Base-by-base conservation (phyloP, 2,329 filamentous ascomycete species). In the Rachicladosporium sp. region DNA sequence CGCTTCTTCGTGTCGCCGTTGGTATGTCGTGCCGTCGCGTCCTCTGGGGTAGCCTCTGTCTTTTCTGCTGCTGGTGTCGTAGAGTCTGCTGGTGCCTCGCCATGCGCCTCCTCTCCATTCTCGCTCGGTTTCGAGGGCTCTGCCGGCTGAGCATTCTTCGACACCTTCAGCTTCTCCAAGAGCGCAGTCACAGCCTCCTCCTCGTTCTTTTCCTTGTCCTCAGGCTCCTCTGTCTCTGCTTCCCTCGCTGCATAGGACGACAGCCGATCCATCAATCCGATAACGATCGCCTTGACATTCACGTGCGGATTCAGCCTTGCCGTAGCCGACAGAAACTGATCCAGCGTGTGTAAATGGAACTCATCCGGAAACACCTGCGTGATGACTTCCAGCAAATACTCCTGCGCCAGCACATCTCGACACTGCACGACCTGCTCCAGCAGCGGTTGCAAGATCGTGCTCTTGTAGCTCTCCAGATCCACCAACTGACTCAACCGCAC, bases 351-450 rank as follows among this genome's bases (percentile, higher is more conserved):
- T 13, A 98, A 76, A 62, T 98, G 93, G 60, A 89, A 98, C 58
- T 98, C 91, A 63, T 98, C 91, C 1, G 91, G 91, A 67, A 98
- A 98, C 38, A 96, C 91, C 62, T 98, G 93, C 4, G 89, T 98
- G 49, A 98, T 93, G 46, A 98, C 91, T 71, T 98, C 91, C 36
- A 98, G 70, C 9, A 98, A 74, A 64, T 98, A 98, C 61, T 98
- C 91, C 60, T 98, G 91, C 29, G 91, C 91, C 46, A 98, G 68
- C 10, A 98, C 88, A 68, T 98, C 91, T 45, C 91, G 80, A 57
- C 91, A 98, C 59, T 98, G 91, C 9, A 98, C 91, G 41, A 98
- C 89, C 64, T 98, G 91, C 61, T 98, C 91, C 49, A 98, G 64
- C 39, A 98, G 67, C 6, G 91, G 89, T 33, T 79, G 83, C 39